Base-by-base conservation (phyloP, 2,329 filamentous ascomycete genomes). In the Ilyonectria sp. region DNA sequence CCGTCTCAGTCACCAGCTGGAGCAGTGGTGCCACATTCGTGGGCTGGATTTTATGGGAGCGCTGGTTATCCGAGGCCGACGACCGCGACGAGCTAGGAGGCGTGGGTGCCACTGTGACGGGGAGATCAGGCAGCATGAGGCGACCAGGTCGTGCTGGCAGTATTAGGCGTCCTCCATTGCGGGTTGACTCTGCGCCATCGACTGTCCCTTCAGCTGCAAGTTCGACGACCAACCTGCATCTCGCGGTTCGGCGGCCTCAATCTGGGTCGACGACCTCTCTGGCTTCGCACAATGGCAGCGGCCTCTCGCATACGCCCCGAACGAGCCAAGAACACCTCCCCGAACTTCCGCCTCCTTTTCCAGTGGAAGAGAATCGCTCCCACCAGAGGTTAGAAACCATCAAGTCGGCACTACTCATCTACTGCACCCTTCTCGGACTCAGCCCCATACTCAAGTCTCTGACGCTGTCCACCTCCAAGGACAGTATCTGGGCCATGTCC, bases 401-500 rank as follows among this genome's bases (percentile, higher is more conserved):
- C 73, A 98, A 98, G 82, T 98, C 95, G 0, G 95, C 95, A 0
- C 86, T 97, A 43, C 87, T 98, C 56, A 98, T 98, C 75, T 98
- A 97, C 82, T 97, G 93, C 73, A 95, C 94, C 4, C 87, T 99
- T 15, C 89, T 98, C 4, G 96, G 95, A 11, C 87, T 99, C 4
- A 97, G 94, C 47, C 96, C 96, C 0, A 98, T 99, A 71, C 90
- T 99, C 69, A 98, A 98, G 80, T 98, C 95, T 1, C 88, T 99
- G n/a, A 99, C 96, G 1, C 89, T 89, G 57, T 98, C 95, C 6
- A 98, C 95, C 5, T 95, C 94, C 8, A 93, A 90, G 63, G 96
- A 99, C 85, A 96, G 93, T 49, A 99, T 99, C 79, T 99, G 96
- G 96, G 94, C 96, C 65, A 93, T 99, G 85, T 96, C 94, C 57